Evolutionary conservation across 768 basidiomycete species (phyloP).

Genomic region (Epithele typhae): DNA sequence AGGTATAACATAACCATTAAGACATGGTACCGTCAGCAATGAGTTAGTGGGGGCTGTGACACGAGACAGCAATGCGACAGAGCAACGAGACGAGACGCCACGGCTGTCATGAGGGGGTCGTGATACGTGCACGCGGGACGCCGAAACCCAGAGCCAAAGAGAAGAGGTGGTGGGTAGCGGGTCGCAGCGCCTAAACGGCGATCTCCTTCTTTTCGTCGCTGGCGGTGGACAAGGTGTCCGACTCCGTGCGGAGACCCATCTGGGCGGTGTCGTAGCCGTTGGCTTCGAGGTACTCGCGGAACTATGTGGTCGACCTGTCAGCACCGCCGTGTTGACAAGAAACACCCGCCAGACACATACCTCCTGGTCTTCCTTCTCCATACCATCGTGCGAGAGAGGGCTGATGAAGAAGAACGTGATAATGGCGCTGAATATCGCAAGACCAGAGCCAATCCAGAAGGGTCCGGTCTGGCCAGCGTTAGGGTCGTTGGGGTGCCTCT

Average conservation of each 20-base stretch:
- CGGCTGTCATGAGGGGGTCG: too few species aligned
- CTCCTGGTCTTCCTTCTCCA: conserved; percentile 67
- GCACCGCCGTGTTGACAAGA: too few species aligned
- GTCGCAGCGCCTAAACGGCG: neutral
- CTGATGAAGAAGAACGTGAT: conserved; percentile 69
- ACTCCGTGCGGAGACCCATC: conserved; percentile 51
- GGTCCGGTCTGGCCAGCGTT: conserved; percentile 73
- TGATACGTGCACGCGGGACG: too few species aligned
- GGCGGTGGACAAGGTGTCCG: conserved; percentile 16
- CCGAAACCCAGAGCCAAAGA: too few species aligned
- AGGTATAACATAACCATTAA: too few species aligned
- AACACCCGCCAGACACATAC: conserved; percentile 29
- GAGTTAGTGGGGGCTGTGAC: too few species aligned
- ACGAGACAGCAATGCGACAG: too few species aligned
- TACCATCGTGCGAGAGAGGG: conserved; percentile 73
- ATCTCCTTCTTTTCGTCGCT: conserved; percentile 17
- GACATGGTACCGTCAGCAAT: too few species aligned
- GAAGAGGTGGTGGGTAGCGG: too few species aligned
- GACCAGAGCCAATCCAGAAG: conserved; percentile 84
- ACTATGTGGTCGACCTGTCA: too few species aligned
- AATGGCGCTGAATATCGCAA: conserved; percentile 75
- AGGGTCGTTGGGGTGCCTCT: conserved; percentile 22
- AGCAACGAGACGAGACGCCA: too few species aligned
- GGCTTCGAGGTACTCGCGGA: conserved; percentile 76
- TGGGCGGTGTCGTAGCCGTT: conserved; percentile 74